Conservation (phyloP, 176 grass and related monocot species). For the Elaeis guineensis region DNA sequence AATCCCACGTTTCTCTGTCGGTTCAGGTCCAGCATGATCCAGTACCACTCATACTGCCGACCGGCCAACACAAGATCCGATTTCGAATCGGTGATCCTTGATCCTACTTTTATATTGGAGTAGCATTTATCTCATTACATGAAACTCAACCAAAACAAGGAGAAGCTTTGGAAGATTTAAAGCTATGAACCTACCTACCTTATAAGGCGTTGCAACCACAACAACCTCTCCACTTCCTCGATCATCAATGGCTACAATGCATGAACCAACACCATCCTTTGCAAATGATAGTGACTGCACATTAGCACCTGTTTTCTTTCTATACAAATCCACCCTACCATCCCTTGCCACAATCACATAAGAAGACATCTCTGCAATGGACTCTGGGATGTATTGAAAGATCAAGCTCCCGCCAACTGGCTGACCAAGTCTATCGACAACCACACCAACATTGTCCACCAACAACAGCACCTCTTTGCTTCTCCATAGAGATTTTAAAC, state of each 20-base stretch:
- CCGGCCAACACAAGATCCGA: too few species aligned
- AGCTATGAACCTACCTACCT: constrained; percentile 72
- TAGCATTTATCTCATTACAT: too few species aligned
- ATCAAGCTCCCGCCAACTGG: constrained; percentile 71
- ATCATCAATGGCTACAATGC: constrained; percentile 54
- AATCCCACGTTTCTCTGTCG: too few species aligned
- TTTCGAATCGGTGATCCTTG: too few species aligned
- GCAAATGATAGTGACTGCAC: constrained; percentile 50
- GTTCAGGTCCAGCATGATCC: too few species aligned
- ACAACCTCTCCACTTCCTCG: constrained; percentile 31
- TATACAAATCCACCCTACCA: constrained; percentile 62
- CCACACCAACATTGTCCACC: constrained; percentile 81
- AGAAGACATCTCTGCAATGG: constrained; percentile 49
- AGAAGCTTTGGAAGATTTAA: background rate
- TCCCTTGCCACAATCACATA: constrained; percentile 63
- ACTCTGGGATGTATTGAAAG: constrained; percentile 52
- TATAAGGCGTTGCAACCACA: constrained; percentile 74
- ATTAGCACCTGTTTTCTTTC: constrained; percentile 51
- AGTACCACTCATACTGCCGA: too few species aligned
- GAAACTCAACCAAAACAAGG: background rate
- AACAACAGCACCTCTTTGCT: constrained; percentile 61
- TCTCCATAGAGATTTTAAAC: constrained; percentile 56
- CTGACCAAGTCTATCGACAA: constrained; percentile 42
- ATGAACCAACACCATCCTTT: constrained; percentile 23
- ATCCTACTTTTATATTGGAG: too few species aligned